A percentile compares a stretch with the other conserved stretches of the same genome.
Conservation (phyloP, 1,284 basidiomycete species). For the Heterobasidion parviporum region DNA sequence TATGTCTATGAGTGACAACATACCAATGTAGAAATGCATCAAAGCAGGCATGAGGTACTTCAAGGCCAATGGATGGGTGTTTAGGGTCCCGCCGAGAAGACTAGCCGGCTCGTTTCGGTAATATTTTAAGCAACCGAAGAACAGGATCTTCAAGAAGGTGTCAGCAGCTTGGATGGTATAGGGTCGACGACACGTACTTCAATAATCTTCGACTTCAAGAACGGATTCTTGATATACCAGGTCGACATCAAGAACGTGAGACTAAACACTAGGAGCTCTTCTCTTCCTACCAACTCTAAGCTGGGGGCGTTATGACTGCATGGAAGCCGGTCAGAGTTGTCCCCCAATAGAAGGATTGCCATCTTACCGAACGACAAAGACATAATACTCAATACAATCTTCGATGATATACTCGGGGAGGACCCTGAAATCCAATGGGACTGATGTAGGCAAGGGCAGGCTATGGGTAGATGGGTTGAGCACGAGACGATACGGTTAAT, state of each 20-base stretch:
- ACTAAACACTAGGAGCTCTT: slow-evolving; percentile 84
- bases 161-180: background rate
- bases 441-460: slow-evolving; percentile 79
- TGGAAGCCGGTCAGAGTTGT: slow-evolving; percentile 5
- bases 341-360: background rate
- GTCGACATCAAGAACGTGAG: slow-evolving; percentile 91
- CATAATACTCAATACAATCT: slow-evolving; percentile 87
- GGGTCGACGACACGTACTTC: slow-evolving; percentile 45
- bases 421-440: slow-evolving; percentile 80
- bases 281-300: slow-evolving; percentile 76
- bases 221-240: slow-evolving; percentile 98
- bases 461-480: slow-evolving; percentile 28
- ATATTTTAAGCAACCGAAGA: slow-evolving; percentile 75
- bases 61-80: slow-evolving; percentile 79
- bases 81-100: slow-evolving; percentile 76
- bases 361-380: slow-evolving; percentile 74
- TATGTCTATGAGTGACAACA: slow-evolving; percentile 13
- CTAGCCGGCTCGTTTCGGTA: slow-evolving; percentile 56
- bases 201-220: slow-evolving; percentile 96
- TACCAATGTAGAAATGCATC: slow-evolving; percentile 94
- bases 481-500: background rate
- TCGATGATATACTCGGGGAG: slow-evolving; percentile 95
- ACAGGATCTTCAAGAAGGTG: slow-evolving; percentile 59
- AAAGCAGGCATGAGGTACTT: slow-evolving; percentile 87
- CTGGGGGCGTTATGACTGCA: slow-evolving; percentile 70